A percentile compares a stretch with the other conserved stretches of the same genome.
Conservation (phyloP, 106 monocot species). For the Allium fistulosum region DNA sequence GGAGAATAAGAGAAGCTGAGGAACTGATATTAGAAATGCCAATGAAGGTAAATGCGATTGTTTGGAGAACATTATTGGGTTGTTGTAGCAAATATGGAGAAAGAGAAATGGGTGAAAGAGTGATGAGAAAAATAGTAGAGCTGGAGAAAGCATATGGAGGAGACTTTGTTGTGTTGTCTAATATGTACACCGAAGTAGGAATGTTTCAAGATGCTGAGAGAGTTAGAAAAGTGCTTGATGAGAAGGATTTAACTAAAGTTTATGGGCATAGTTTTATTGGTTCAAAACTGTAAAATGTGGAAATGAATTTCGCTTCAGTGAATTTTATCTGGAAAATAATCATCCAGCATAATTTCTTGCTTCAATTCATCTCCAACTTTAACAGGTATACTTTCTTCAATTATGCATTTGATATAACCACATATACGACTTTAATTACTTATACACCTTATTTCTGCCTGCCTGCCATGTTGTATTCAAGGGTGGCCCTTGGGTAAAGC, state of each 20-base stretch:
- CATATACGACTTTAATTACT: too few species aligned
- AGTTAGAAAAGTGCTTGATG: conserved; percentile 49
- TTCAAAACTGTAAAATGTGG: too few species aligned
- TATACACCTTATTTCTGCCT: too few species aligned
- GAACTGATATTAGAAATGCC: conserved; percentile 33
- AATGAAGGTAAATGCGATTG: conserved; percentile 27
- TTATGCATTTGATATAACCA: too few species aligned
- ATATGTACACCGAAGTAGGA: conserved; percentile 42
- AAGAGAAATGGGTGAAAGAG: conserved; percentile 58
- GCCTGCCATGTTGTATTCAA: too few species aligned
- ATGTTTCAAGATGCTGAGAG: conserved; percentile 63
- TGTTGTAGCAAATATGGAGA: conserved; percentile 59
- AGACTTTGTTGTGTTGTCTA: conserved; percentile 70
- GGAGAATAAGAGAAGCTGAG: conserved; percentile 57
- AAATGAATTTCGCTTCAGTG: too few species aligned
- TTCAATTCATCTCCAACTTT: too few species aligned
- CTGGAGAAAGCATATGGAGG: conserved; percentile 46
- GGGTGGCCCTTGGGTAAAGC: too few species aligned
- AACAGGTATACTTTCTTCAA: too few species aligned
- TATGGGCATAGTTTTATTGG: conserved; percentile 36
- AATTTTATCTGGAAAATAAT: too few species aligned
- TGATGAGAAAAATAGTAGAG: conserved; percentile 48
- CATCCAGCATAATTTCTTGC: too few species aligned
- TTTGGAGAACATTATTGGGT: conserved; percentile 72
- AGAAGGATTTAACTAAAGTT: conserved; percentile 45